Evolutionary conservation across 257 asterid genomes (phyloP).

Genomic region (Primulina eburnea): DNA sequence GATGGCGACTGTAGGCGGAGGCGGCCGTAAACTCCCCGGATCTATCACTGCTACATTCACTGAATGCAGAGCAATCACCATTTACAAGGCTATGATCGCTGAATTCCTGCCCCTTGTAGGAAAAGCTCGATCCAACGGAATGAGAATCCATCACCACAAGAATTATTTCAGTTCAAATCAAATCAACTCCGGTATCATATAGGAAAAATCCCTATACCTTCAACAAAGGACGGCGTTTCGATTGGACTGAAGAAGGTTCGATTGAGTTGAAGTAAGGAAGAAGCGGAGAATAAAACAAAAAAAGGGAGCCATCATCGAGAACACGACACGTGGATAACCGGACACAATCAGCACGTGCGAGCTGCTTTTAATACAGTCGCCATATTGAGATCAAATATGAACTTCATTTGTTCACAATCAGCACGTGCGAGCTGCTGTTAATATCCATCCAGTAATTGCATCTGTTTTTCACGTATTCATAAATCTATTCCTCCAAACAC

Average conservation of each 20-base stretch:
- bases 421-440: no score
- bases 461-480: no score
- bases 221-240: conserved; percentile 41
- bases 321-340: conserved; percentile 54
- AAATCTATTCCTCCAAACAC: no score
- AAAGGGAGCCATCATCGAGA: conserved; percentile 5
- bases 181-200: background rate
- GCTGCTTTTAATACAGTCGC: background rate
- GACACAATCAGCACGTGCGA: background rate
- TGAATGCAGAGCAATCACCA: conserved; percentile 74
- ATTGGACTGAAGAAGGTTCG: background rate
- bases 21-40: conserved; percentile 87
- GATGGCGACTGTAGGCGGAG: conserved; percentile 67
- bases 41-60: conserved; percentile 93
- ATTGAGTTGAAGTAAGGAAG: conserved; percentile 1
- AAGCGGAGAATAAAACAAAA: conserved; percentile 37
- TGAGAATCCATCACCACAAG: conserved; percentile 54
- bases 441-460: no score
- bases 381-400: no score
- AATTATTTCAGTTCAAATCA: conserved; percentile 6
- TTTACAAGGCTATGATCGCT: conserved; percentile 39
- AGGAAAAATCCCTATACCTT: no score
- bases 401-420: no score
- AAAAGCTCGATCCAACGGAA: conserved; percentile 44
- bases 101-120: conserved; percentile 65